phyloP scores from a whole-genome alignment of 2,329 filamentous ascomycete genomes.

The Arachnomyces sp. region DNA sequence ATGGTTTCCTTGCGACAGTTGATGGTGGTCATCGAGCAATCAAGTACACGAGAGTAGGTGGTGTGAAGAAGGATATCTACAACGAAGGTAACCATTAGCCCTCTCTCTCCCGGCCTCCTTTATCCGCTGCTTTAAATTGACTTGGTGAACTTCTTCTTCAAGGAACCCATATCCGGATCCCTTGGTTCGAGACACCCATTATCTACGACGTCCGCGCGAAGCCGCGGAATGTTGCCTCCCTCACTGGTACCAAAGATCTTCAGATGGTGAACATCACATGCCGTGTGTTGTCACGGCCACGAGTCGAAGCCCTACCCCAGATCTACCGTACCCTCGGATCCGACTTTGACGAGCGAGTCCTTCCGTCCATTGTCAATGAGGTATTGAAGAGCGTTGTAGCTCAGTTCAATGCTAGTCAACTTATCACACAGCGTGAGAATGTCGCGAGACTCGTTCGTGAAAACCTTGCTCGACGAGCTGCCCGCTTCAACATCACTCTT shows the following conservation, averaged over 20 bases:
- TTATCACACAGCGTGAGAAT: slow-evolving; percentile 98
- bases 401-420: slow-evolving; percentile 95
- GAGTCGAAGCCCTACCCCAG: slow-evolving; percentile 81
- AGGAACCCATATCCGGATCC: slow-evolving; percentile 90
- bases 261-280: slow-evolving; percentile 99
- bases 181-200: slow-evolving; percentile 96
- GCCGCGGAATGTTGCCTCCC: slow-evolving; percentile 89
- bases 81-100: slow-evolving; percentile 60
- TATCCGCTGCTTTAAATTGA: not conserved
- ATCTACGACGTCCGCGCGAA: slow-evolving; percentile 97
- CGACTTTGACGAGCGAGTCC: slow-evolving; percentile 93
- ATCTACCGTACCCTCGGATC: slow-evolving; percentile 94
- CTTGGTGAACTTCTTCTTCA: slow-evolving; percentile 4
- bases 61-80: slow-evolving; percentile 96
- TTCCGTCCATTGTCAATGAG: slow-evolving; percentile 97
- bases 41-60: slow-evolving; percentile 89
- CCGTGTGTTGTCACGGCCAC: slow-evolving; percentile 89
- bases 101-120: slow-evolving; percentile 4
- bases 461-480: slow-evolving; percentile 82
- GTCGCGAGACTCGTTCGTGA: slow-evolving; percentile 87
- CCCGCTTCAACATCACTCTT: slow-evolving; percentile 92
- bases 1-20: slow-evolving; percentile 44
- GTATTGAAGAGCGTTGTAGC: slow-evolving; percentile 97
- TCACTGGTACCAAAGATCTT: slow-evolving; percentile 97
- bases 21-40: slow-evolving; percentile 98